Percentiles rank a stretch among this genome's conserved stretches.
phyloP scores from a whole-genome alignment of 1,284 basidiomycete genomes.

The Dichomitus squalens region DNA sequence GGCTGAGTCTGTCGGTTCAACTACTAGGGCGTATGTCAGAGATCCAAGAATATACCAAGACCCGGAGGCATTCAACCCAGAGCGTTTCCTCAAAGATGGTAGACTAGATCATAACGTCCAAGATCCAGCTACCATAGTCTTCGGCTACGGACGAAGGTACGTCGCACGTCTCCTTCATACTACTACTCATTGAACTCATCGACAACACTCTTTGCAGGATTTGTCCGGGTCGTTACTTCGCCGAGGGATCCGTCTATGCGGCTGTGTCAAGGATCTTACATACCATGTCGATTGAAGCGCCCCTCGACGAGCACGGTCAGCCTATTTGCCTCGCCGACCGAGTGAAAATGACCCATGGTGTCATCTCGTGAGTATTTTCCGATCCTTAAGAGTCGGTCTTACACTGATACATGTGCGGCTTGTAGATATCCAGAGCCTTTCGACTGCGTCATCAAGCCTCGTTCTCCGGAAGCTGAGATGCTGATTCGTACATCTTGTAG shows the following conservation, averaged over 20 bases:
- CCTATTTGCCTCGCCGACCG: background rate
- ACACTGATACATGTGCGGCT: no score
- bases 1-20: background rate
- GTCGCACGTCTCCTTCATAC: background rate
- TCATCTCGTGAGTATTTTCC: background rate
- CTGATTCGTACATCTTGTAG: slow-evolving; percentile 38
- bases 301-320: background rate
- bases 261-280: slow-evolving; percentile 1
- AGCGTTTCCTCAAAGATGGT: slow-evolving; percentile 18
- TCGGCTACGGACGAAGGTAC: slow-evolving; percentile 5
- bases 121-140: background rate
- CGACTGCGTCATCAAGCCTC: slow-evolving; percentile 58
- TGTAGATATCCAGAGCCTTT: slow-evolving; percentile 61
- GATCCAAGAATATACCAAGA: slow-evolving; percentile 14
- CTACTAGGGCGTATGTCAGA: slow-evolving; percentile 10
- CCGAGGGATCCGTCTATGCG: slow-evolving; percentile 1
- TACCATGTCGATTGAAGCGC: background rate
- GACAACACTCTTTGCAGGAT: background rate
- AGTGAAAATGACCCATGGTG: background rate
- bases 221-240: slow-evolving; percentile 2
- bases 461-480: slow-evolving; percentile 53
- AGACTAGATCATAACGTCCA: background rate
- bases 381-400: background rate
- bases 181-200: background rate
- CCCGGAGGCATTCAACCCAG: slow-evolving; percentile 18